Base-by-base conservation (phyloP, 768 basidiomycete species). In the Nidularia pulvinata region DNA sequence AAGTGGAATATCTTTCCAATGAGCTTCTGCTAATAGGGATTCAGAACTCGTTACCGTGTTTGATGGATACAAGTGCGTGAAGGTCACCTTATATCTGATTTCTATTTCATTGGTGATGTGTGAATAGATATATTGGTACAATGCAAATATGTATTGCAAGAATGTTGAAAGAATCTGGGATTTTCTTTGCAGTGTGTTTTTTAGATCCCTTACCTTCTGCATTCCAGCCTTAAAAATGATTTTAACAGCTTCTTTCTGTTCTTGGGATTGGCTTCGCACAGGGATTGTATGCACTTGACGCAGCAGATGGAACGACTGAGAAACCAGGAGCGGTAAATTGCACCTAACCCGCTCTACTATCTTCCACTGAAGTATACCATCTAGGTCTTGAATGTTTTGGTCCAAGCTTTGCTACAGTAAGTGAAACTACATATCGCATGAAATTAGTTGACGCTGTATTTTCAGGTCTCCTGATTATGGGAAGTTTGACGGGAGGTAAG, bases 141-240 rank as follows among this genome's bases (percentile, higher is more conserved):
- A 86, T 97, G 86, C 93, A 96, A 65, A 93, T 98, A 32, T 95
- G 95, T 56, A 85, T 96, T 1, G 85, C 91, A 16, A 80, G 93
- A 10, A 98, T 98, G 95, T 70, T 98, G 57, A 87, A 89, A 63
- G 94, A 98, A 69, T 95, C 93, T 16, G 88, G 91, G 3, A 86
- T 97, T 47, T 95, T 95, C 74, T 94, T 95, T 69, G 89, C 89
- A 49, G 89, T 95, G 60, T 37, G 80, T 69, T 77, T 79, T 50
- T 2, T 36, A 49, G 16, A 25, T 32, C 11, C 11, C 19, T 35
- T 22, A n/a, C 25, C 35, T 35, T 48, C 34, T 34, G 33, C 6
- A 48, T 13, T 42, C 48, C 9, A 42, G 43, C 9, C 37, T 52
- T 47, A 54, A 16, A 50, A 37, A 49, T 46, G 25, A 52, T 43